phyloP scores from a whole-genome alignment of 2,329 filamentous ascomycete genomes.

The Apiospora pterosperma region DNA sequence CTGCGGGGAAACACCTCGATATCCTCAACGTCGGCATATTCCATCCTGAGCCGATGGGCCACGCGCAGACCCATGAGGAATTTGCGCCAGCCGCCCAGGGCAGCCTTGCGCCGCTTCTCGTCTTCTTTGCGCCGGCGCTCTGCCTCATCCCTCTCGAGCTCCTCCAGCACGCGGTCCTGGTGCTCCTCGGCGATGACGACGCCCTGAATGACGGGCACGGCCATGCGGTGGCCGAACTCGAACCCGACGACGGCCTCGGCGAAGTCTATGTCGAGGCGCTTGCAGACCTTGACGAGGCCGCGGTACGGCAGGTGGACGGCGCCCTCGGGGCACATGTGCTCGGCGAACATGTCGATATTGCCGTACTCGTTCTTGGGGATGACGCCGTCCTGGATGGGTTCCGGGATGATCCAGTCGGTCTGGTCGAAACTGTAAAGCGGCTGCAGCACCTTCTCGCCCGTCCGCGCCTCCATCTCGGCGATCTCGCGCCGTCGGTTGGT shows the following conservation, averaged over 20 bases:
- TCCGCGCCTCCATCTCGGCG: conserved; percentile 75
- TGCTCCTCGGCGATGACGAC: conserved; percentile 86
- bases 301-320: conserved; percentile 80
- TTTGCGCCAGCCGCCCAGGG: conserved; percentile 77
- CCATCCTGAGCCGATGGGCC: conserved; percentile 68
- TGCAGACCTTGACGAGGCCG: conserved; percentile 76
- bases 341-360: conserved; percentile 93
- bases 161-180: conserved; percentile 68
- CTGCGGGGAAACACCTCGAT: conserved; percentile 51
- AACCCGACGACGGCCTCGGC: conserved; percentile 96
- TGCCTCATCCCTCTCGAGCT: conserved; percentile 73
- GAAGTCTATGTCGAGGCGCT: conserved; percentile 79
- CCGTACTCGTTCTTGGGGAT: conserved; percentile 95
- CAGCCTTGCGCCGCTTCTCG: conserved; percentile 72
- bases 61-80: conserved; percentile 85
- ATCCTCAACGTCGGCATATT: conserved; percentile 66
- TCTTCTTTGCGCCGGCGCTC: conserved; percentile 77
- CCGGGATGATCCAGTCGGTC: conserved; percentile 93
- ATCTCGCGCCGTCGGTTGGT: conserved; percentile 83
- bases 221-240: conserved; percentile 92
- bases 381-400: conserved; percentile 75
- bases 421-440: conserved; percentile 81
- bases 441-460: conserved; percentile 80
- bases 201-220: conserved; percentile 86
- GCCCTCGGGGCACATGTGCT: conserved; percentile 82